Base-by-base conservation (phyloP, 2,329 filamentous ascomycete genomes). In the Biscogniauxia marginata region DNA sequence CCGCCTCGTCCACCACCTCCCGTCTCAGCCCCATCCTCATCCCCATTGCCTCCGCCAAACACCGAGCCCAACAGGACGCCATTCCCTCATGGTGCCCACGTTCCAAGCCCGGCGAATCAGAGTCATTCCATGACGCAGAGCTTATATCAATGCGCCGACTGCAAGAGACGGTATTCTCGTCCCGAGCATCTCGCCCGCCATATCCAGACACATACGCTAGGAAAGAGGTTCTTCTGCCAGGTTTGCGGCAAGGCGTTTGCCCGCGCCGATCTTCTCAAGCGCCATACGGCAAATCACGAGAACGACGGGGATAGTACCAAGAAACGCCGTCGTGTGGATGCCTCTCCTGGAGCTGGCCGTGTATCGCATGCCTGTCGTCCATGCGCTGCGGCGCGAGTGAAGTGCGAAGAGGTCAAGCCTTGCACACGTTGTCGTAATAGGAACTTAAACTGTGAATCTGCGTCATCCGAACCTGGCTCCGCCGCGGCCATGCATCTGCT, bases 391-490 rank as follows among this genome's bases (percentile, higher is more conserved):
- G 80, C 81, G 9, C 73, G 81, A 19, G 79, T 84, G 46, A 83
- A 83, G 61, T 84, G 81, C 58, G 79, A 82, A 58, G 81, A 84
- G 55, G 65, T 72, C 20, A 83, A 84, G 67, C 81, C 81, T 25
- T 84, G 81, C 63, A 75, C 75, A 18, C 75, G 80, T 24, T 83
- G 81, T 60, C 71, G 76, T 50, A 76, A 71, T 53, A 75, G 80
- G 23, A 76, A 77, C 46, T 59, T 83, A 52, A 66, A 62, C 13
- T 84, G 81, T 67, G 76, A 77, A 53, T 74, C 70, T 56, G 66
- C 69, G 3, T 67, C 70, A 5, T 67, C 70, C 13, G 74, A 76
- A 54, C 65, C 71, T 13, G 72, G 71, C 9, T 74, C 75, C 16
- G 71, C 74, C 6, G 73, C 76, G 7, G 73, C 75, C 13, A 71